Base-by-base conservation (phyloP, 768 basidiomycete genomes). In the Russula brevipes region DNA sequence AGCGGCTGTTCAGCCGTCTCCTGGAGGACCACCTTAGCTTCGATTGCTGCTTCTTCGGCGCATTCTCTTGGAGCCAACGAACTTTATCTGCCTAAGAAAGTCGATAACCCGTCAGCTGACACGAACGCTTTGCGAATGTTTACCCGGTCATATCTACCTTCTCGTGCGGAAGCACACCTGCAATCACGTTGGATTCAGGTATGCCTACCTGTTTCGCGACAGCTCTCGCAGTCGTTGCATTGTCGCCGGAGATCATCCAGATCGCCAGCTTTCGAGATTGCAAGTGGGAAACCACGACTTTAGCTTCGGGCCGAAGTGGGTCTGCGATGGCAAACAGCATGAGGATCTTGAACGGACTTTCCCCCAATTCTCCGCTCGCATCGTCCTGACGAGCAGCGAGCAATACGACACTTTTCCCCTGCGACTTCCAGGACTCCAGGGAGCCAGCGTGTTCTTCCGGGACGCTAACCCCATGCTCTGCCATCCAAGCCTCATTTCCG, bases 211-310 rank as follows among this genome's bases (percentile, higher is more conserved):
- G 75, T 60, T 73, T 73, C 0, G 88, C 91, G 31, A 94, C 86
- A 16, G 90, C 87, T 53, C 75, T 75, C 0, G 90, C 90, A 0
- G 92, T 92, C 3, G 69, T 71, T 60, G 82, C 79, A 61, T 85
- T 84, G 70, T 94, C 92, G 3, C 93, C 93, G 14, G 89, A 88
- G 33, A 93, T 82, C 82, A 94, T 91, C 83, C 85, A 91, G 0
- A 86, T 83, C 24, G 75, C 77, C 41, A 91, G 80, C 0, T 83
- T 82, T 45, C 77, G 76, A 2, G 76, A 72, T 36, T 79, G 81
- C 42, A 92, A 76, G 46, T 71, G 69, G n/a, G 75, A 70, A 42
- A 94, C 73, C 12, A 90, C 83, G 2, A 69, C 69, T 9, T 71
- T 66, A 0, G 89, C 85, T 64, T 89, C 85, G 0, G 75, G 71